Conservation (phyloP, 176 grass and related monocot genomes). For the Secale cereale region DNA sequence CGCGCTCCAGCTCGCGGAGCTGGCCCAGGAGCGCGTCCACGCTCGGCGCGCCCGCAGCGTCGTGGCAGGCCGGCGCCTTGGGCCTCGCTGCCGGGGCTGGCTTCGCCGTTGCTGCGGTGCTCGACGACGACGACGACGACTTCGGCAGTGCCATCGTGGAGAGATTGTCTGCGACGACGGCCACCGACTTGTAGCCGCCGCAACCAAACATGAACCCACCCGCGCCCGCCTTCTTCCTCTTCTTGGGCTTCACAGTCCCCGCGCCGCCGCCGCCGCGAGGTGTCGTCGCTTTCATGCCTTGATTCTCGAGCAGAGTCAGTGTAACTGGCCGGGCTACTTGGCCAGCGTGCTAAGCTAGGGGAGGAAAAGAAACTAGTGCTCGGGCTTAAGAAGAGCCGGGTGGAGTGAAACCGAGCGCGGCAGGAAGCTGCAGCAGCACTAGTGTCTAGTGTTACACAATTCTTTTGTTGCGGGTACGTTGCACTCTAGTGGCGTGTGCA, state of each 20-base stretch:
- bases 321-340: neutral
- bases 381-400: conserved; percentile 12
- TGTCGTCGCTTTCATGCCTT: conserved; percentile 43
- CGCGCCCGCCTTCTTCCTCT: neutral
- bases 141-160: neutral
- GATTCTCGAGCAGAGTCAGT: neutral
- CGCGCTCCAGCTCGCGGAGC: conserved; percentile 58
- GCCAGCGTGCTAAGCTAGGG: neutral
- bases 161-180: conserved; percentile 19
- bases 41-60: conserved; percentile 23
- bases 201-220: conserved; percentile 58
- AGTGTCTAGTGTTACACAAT: neutral
- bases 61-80: neutral
- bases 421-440: too few species aligned
- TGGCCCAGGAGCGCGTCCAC: conserved; percentile 52
- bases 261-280: conserved; percentile 4
- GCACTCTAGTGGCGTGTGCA: conserved; percentile 7
- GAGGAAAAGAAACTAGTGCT: neutral
- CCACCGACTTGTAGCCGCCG: conserved; percentile 37
- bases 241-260: neutral
- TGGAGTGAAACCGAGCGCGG: neutral
- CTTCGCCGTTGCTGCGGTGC: neutral
- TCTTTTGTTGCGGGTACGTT: neutral
- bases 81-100: neutral
- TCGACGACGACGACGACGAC: neutral